Evolutionary conservation across 495 filamentous ascomycete genomes (phyloP).

Genomic region (Xylaria bambusicola): DNA sequence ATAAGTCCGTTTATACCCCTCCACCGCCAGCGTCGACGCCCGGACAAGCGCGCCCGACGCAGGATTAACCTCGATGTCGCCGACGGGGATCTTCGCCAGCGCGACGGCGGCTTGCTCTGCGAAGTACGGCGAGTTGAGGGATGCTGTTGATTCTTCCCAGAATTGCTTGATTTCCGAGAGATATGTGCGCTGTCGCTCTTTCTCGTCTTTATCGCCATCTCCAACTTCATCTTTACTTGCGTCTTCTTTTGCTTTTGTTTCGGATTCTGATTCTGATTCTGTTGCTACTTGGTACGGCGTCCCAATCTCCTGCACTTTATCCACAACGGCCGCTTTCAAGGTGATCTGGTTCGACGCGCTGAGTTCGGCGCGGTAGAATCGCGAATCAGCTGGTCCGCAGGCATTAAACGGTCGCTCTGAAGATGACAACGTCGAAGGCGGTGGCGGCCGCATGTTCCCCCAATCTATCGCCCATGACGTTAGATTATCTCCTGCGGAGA

Average conservation of each 20-base stretch:
- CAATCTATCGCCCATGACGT: conserved; percentile 18
- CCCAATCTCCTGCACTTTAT: conserved; percentile 11
- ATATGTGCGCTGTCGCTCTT: conserved; percentile 6
- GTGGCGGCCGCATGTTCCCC: conserved; percentile 13
- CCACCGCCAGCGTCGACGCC: conserved; percentile 9
- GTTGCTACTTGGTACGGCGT: neutral
- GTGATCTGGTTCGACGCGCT: neutral
- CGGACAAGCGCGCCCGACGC: neutral
- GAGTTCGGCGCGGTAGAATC: conserved; percentile 18
- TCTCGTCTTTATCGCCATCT: neutral
- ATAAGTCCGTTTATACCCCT: conserved; percentile 10
- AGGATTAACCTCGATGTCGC: conserved; percentile 1
- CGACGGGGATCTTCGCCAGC: conserved; percentile 17
- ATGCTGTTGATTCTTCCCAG: conserved; percentile 21
- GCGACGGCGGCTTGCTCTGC: conserved; percentile 17
- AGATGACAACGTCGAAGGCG: neutral
- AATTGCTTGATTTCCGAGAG: conserved; percentile 14
- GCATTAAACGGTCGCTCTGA: conserved; percentile 15
- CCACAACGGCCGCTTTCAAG: conserved; percentile 12
- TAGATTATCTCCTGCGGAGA: neutral
- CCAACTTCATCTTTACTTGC: too few species aligned
- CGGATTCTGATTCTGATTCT: too few species aligned
- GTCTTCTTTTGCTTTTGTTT: too few species aligned
- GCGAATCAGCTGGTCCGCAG: conserved; percentile 18
- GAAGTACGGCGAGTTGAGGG: conserved; percentile 20